Evolutionary conservation across 2,329 filamentous ascomycete species (phyloP).

Genomic region (Colletotrichum tabaci): DNA sequence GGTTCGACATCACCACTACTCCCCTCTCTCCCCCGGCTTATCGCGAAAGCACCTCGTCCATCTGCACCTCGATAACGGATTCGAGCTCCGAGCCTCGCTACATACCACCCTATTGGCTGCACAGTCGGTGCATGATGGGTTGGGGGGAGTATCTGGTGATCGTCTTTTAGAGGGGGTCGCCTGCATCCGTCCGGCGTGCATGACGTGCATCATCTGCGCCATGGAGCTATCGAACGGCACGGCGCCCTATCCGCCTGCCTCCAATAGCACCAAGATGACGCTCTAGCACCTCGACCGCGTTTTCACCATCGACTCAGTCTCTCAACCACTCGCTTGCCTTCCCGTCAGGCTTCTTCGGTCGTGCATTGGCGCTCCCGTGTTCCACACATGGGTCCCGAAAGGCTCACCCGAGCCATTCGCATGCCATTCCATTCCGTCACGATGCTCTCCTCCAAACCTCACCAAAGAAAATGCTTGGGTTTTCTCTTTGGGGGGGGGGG

Average conservation of each 20-base stretch:
- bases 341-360: slow-evolving; percentile 32
- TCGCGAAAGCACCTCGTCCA: slow-evolving; percentile 11
- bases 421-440: slow-evolving; percentile 8
- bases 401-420: slow-evolving; percentile 40
- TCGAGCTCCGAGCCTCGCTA: slow-evolving; percentile 2
- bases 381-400: slow-evolving; percentile 25
- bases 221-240: slow-evolving; percentile 15
- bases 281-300: slow-evolving; percentile 4
- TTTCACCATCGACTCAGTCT: neutral
- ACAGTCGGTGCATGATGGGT: slow-evolving; percentile 34
- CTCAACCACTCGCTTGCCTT: slow-evolving; percentile 40
- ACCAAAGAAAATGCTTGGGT: neutral
- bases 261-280: neutral
- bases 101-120: slow-evolving; percentile 19
- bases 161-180: slow-evolving; percentile 30
- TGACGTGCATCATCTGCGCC: slow-evolving; percentile 43
- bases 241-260: slow-evolving; percentile 35
- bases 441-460: neutral
- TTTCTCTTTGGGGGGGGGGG: neutral
- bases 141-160: slow-evolving; percentile 44
- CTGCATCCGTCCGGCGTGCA: slow-evolving; percentile 38
- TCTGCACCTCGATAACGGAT: slow-evolving; percentile 32
- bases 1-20: too few species aligned
- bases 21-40: neutral
- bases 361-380: slow-evolving; percentile 42